Base-by-base conservation (phyloP, 352 stramenopile species). In the Phytophthora macrochlamydospora region DNA sequence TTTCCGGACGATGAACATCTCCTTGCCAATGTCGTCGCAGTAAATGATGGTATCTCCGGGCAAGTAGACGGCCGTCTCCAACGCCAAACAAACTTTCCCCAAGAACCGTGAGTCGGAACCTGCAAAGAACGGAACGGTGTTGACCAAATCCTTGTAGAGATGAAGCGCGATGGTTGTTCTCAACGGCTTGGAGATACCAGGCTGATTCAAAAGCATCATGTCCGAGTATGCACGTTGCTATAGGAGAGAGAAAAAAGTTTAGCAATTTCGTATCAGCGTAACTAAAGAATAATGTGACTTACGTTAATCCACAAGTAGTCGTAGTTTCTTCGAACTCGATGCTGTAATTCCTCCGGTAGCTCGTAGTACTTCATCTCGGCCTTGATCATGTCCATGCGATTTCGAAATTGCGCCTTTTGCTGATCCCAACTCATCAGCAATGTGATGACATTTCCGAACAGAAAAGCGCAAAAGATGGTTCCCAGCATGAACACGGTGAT, bases 1-100 rank as follows among this genome's bases (percentile, higher is more conserved):
- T 65, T 91, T 91, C n/a, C 81, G 82, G 6, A 95, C 78, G 46
- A 96, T 93, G 60, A 94, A 95, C 83, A 95, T 93, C 59, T 93
- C 84, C 59, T 90, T 91, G 59, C 87, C 87, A 13, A 93, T 90
- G 37, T 93, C 82, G 49, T 93, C 81, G 51, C 79, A 85, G 67
- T 92, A 90, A 62, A 95, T 93, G 55, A 92, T 91, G 5, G 77
- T 91, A 38, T 93, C 85, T 1, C 83, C 85, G 14, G 85, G 85
- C 2, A 93, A 63, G 57, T 92, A 93, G 13, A 92, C 85, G 2
- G 85, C 83, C 13, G 85, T 93, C 69, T 92, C 83, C 28, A 93
- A 71, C 1, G 81, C 83, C 11, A 93, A 78, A 43, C 85, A 93
- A 0, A 92, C 85, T 56, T 91, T 91, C n/a, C 85, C 85, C 6